Base-by-base conservation (phyloP, 805 yeast genomes). In the Monosporozyma yasuniensis region DNA sequence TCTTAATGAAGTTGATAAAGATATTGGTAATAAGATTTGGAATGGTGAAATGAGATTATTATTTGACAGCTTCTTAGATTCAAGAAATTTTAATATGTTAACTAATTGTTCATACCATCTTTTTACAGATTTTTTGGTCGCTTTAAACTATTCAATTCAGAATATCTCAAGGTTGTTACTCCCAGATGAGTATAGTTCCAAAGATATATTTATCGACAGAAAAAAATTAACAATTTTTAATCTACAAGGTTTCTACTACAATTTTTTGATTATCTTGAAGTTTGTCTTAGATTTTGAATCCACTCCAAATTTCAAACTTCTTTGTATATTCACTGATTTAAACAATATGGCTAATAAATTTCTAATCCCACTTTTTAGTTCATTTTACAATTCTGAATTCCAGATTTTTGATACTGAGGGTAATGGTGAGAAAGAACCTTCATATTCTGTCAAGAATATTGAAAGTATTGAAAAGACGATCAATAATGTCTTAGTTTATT, bases 291-390 rank as follows among this genome's bases (percentile, higher is more conserved):
- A 65, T 52, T 65, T 64, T 47, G 69, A 65, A 47, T 48, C 50
- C n/a, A 63, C 64, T 14, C 69, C 68, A 11, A 65, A 65, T 49
- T 65, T 65, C 43, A 65, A 65, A 46, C 46, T 65, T 25, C 52
- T 65, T 16, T 60, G 64, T 46, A 61, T 65, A 11, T 65, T 59
- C 43, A 57, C 60, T 8, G 66, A 65, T 48, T 48, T 65, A 42
- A 61, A 61, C 25, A 63, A 62, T 46, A 46, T 65, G 47, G 63
- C 66, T 2, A 55, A 58, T 42, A 56, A 55, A 19, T 44, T 62
- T 10, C 49, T 63, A 21, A 57, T 63, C 14, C 67, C 67, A 5
- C 18, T 30, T 21, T 32, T 44, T 18, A 44, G n/a, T 12, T 21
- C 46, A 14, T 30, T 21, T 21, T 44, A 39, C 42, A 14, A 7